These are phyloP conservation scores for Globisporangium irregulare DNA, from an alignment of 352 stramenopile species.

Conservation along the genomic window DNA sequence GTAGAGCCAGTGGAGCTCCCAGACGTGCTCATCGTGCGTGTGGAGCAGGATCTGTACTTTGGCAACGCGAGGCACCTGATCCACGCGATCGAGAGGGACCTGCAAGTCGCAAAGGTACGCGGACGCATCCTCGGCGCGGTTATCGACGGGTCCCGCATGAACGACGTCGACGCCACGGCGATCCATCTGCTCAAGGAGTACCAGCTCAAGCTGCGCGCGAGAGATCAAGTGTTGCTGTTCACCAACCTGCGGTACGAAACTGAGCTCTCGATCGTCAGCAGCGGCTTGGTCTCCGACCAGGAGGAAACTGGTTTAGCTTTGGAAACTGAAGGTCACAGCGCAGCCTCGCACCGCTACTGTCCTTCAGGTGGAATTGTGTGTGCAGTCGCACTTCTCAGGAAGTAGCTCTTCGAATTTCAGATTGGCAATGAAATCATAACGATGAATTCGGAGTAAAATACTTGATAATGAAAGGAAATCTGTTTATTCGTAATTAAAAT, in stretches of 20 bases:
- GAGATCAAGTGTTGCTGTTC: conserved; percentile 15
- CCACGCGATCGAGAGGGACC: conserved; percentile 40
- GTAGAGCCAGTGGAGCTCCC: conserved; percentile 20
- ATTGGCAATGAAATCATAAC: too few species aligned
- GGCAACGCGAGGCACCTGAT: conserved; percentile 65
- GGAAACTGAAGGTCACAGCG: not conserved
- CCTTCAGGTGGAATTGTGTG: not conserved
- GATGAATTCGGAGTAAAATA: too few species aligned
- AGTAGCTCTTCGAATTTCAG: not conserved
- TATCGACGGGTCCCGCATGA: conserved; percentile 31
- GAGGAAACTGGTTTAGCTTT: not conserved
- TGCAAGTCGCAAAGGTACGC: conserved; percentile 32
- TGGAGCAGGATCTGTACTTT: conserved; percentile 73
- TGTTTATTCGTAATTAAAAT: too few species aligned
- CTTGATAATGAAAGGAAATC: too few species aligned
- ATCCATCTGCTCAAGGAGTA: conserved; percentile 19
- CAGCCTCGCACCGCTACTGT: not conserved
- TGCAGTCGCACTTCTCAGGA: not conserved
- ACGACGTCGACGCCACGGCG: conserved; percentile 19
- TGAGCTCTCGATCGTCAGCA: conserved; percentile 4
- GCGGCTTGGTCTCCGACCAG: not conserved
- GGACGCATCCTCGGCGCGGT: conserved; percentile 26
- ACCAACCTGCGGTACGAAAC: conserved; percentile 16
- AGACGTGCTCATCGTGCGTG: conserved; percentile 54
- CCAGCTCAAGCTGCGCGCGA: conserved; percentile 3